Base-by-base conservation (phyloP, 176 grass and related monocot genomes). In the Neostapfia colusana region DNA sequence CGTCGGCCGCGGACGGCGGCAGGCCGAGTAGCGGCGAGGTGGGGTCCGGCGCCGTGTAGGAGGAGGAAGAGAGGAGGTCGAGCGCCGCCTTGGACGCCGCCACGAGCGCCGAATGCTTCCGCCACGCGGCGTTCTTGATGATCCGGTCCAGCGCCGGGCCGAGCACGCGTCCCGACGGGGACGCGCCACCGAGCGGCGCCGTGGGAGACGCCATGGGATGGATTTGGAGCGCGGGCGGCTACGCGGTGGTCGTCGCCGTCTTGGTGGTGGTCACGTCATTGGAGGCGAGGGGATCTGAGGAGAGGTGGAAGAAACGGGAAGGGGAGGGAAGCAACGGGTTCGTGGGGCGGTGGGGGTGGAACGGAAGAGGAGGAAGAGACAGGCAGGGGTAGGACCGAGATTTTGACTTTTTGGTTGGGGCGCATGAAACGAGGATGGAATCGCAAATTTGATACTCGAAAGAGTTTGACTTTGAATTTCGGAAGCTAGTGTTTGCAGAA, bases 81-180 rank as follows among this genome's bases (percentile, higher is more conserved):
- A 99, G 89, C 1, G 87, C 83, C 5, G 89, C 75, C 87, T 99
- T 99, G 61, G 87, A 85, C 15, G 89, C 79, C 50, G 89, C 62
- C 63, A 92, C 89, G 65, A 99, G 91, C 6, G 78, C 73, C 43
- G 87, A 89, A 81, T 99, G 95, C 62, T 93, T 93, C 48, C 89
- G 79, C 92, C 95, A 95, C 35, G 92, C 85, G 5, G 92, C 89
- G 77, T 99, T 99, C 68, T 95, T 99, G 5, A 92, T 93, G 87
- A 99, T 83, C 89, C 89, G 89, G 85, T 99, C 95, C 6, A 99
- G 91, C 73, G 89, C 82, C n/a, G 87, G 95, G 40, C 84, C 95
- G 7, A 95, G 76, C 34, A 98, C 75, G 20, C 91, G 95, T 58
- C 95, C 89, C 58, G 88, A 83, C 37, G 84, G 84, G 31, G 95